Conservation (phyloP, 23 red algal species). For the Cyanidioschyzon merolae region DNA sequence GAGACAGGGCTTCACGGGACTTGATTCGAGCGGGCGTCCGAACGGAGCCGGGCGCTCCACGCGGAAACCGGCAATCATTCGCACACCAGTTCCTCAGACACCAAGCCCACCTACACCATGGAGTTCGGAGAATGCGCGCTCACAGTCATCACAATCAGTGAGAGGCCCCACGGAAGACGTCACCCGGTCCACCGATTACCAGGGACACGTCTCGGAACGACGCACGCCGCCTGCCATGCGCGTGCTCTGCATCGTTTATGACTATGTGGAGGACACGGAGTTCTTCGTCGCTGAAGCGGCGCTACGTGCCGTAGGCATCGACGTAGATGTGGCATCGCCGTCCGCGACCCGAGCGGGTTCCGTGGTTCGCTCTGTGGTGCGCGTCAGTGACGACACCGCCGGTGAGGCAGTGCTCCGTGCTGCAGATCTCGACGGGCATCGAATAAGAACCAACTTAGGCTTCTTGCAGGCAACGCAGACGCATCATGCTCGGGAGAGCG, state of each 20-base stretch:
- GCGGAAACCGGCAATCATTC: background rate
- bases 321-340: background rate
- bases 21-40: background rate
- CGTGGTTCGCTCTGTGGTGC: background rate
- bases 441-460: background rate
- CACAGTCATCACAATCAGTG: too few species aligned
- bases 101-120: background rate
- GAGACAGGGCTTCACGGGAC: background rate
- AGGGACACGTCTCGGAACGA: too few species aligned
- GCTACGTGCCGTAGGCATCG: background rate
- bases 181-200: too few species aligned
- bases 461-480: background rate
- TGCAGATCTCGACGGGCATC: slow-evolving; percentile 12
- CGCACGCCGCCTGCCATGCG: too few species aligned
- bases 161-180: too few species aligned
- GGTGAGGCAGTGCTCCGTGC: slow-evolving; percentile 3
- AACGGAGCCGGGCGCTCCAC: background rate
- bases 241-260: slow-evolving; percentile 6
- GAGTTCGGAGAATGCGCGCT: background rate
- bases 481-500: background rate
- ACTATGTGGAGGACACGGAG: slow-evolving; percentile 11
- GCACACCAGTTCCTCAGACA: slow-evolving; percentile 1
- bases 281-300: slow-evolving; percentile 9
- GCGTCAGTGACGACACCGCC: slow-evolving; percentile 9
- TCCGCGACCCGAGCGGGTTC: background rate